Evolutionary conservation across 345 rosid species (phyloP), one percentile per base, ranked within the genome.

Genomic region (Hypericum perforatum): DNA sequence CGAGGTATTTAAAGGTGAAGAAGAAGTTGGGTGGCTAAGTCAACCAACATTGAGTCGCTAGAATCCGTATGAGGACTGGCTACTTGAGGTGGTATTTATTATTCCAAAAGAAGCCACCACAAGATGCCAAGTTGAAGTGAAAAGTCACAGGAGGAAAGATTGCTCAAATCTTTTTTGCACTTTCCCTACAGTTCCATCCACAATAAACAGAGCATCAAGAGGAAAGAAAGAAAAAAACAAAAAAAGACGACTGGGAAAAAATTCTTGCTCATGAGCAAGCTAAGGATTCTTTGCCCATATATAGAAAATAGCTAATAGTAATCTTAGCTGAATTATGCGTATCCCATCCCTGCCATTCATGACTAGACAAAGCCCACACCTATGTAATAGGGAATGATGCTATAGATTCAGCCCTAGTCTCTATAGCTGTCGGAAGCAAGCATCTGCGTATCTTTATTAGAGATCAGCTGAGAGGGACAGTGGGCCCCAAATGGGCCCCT

Each of bases 111-210:
- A 78, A 80, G 81, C 79, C 85, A 70, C 73, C 63, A 67, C 69
- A 67, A 63, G 68, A 73, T 67, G 69, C 74, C 88, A 78, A 81
- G 81, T 73, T 77, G 97, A 75, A 74, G 76, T 36, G 43, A 67
- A 65, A 81, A 60, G 77, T 70, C 67, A 64, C 81, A 62, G 72
- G 73, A 86, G 70, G 74, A 77, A 84, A 84, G 94, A 82, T 86
- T 76, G 56, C 64, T 67, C 80, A 75, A 68, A 84, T 84, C 91
- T 82, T 76, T 70, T 82, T 76, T 70, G 63, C 73, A 76, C 90
- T 71, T 90, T 56, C 13, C 64, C 37, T 73, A 86, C 89, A 84
- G 94, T 82, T 69, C 76, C 86, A 67, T 67, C 86, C 88, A 80
- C 82, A 63, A 65, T 63, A 75, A 54, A 54, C 48, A 10, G 61